These are phyloP conservation scores for Taphrina pruni DNA, from an alignment of 1,139 yeast species.

Conservation along the genomic window DNA sequence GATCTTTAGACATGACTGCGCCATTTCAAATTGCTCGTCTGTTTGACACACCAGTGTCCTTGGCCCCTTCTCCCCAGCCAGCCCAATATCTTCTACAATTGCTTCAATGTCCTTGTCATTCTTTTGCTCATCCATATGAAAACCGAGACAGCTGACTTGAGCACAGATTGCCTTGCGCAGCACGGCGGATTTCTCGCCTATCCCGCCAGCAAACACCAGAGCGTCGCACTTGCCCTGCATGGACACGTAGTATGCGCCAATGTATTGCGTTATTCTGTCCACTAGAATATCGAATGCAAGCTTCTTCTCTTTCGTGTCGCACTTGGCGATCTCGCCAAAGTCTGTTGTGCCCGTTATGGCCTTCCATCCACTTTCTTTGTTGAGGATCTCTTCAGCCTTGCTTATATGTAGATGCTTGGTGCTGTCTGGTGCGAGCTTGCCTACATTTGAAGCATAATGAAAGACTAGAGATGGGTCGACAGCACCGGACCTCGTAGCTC, in stretches of 20 bases:
- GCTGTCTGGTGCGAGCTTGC: slow-evolving; percentile 45
- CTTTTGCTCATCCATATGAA: slow-evolving; percentile 25
- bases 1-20: slow-evolving; percentile 26
- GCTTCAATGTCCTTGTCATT: slow-evolving; percentile 35
- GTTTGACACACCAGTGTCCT: slow-evolving; percentile 45
- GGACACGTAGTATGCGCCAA: slow-evolving; percentile 46
- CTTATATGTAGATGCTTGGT: slow-evolving; percentile 45
- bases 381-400: slow-evolving; percentile 46
- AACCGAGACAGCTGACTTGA: slow-evolving; percentile 32
- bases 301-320: slow-evolving; percentile 42
- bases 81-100: slow-evolving; percentile 41
- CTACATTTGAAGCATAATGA: slow-evolving; percentile 45
- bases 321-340: slow-evolving; percentile 45
- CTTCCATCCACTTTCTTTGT: slow-evolving; percentile 46
- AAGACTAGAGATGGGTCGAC: slow-evolving; percentile 46
- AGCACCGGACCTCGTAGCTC: slow-evolving; percentile 47
- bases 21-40: slow-evolving; percentile 46
- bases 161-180: slow-evolving; percentile 38
- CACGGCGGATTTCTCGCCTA: slow-evolving; percentile 45
- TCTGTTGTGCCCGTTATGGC: slow-evolving; percentile 47
- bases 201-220: slow-evolving; percentile 47
- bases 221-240: slow-evolving; percentile 45
- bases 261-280: slow-evolving; percentile 44
- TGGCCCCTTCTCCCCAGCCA: slow-evolving; percentile 23
- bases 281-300: slow-evolving; percentile 46